Percentiles rank a stretch among this genome's conserved stretches.
Evolutionary conservation across 768 basidiomycete genomes (phyloP).

Genomic region (Infundibulicybe gibba): DNA sequence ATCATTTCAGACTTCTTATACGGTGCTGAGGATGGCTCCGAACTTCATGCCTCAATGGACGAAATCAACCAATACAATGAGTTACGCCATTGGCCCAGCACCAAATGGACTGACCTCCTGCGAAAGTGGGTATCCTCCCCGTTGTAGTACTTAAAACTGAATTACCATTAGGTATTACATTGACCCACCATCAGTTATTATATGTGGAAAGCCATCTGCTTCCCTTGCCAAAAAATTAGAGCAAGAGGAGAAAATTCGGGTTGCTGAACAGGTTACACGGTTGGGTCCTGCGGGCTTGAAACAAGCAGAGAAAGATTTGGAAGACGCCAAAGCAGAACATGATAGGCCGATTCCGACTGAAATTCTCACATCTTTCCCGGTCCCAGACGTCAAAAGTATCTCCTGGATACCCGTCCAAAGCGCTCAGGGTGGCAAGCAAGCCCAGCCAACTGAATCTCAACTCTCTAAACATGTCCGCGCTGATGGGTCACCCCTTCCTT

Average conservation of each 20-base stretch:
- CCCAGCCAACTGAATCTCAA: constrained; percentile 26
- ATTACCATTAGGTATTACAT: constrained; percentile 65
- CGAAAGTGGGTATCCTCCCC: constrained; percentile 47
- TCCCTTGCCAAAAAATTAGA: constrained; percentile 77
- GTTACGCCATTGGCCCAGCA: constrained; percentile 67
- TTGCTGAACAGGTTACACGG: constrained; percentile 59
- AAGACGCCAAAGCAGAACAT: constrained; percentile 85
- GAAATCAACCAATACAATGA: constrained; percentile 70
- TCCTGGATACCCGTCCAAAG: constrained; percentile 83
- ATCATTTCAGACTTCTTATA: constrained; percentile 87
- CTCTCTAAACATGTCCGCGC: constrained; percentile 61
- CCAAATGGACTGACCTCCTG: constrained; percentile 76
- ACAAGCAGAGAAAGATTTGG: constrained; percentile 61
- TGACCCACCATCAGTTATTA: constrained; percentile 65
- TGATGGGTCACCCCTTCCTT: constrained; percentile 71
- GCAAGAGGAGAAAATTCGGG: constrained; percentile 72
- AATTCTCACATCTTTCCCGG: constrained; percentile 81
- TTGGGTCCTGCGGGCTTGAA: constrained; percentile 83
- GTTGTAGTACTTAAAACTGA: constrained; percentile 1
- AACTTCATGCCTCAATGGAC: constrained; percentile 69
- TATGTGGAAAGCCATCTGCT: constrained; percentile 88
- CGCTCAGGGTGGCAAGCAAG: constrained; percentile 54
- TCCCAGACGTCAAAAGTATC: constrained; percentile 87
- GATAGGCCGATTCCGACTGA: constrained; percentile 78
- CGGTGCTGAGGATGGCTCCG: constrained; percentile 77